Base-by-base conservation (phyloP, 768 basidiomycete species). In the Collybia mongolica region DNA sequence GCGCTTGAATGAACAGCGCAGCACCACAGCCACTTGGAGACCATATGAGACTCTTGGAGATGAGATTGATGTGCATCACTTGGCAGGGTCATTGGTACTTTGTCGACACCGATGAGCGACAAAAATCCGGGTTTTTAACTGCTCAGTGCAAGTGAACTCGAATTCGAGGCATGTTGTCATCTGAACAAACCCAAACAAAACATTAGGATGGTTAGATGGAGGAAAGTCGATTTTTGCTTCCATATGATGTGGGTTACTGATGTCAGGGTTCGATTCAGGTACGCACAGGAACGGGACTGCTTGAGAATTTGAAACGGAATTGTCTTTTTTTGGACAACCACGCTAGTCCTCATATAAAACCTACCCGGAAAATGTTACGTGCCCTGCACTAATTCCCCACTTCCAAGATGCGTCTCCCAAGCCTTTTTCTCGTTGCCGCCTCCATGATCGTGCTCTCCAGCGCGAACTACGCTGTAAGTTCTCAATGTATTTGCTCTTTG, bases 381-480 rank as follows among this genome's bases (percentile, higher is more conserved):
- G 55, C 51, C 52, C 52, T 45, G 44, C 49, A 59, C 49, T 19
- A 32, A 46, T 43, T 46, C 57, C 50, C 51, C 51, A 12, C 42
- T 23, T 39, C 32, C 52, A 59, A 56, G 29, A 70, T 72, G 69
- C 69, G 67, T 41, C 48, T 69, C 45, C 46, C 63, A 46, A 54
- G 56, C 47, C 32, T 62, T 22, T 38, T 63, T 26, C 46, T 67
- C 14, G 39, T 61, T 39, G 45, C 62, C 32, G 54, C 65, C 18
- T 65, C 67, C 35, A 57, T 54, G 12, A 46, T 64, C 41, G 53
- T 58, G 43, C 46, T 64, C 7, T 55, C 59, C n/a, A 20, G 48
- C 42, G 65, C 67, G 20, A 50, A 57, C 9, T 59, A 63, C 39
- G 41, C 59, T 41, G 69, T 66, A 40, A 62, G 67, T 59, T 36